Evolutionary conservation across 2,329 filamentous ascomycete species (phyloP).

Genomic region (Fusarium sp.): DNA sequence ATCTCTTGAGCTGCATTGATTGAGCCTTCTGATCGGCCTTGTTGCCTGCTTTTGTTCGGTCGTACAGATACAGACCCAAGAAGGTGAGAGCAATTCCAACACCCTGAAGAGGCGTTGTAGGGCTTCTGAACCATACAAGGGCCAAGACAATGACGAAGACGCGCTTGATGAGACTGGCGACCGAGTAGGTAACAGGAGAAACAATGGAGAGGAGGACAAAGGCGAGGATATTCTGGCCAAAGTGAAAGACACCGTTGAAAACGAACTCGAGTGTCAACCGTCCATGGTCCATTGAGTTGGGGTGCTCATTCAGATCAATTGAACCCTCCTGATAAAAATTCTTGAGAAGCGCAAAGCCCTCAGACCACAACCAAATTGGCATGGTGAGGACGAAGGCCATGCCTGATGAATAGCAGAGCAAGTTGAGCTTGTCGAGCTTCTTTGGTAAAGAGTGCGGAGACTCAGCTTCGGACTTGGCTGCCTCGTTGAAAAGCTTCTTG

Average conservation of each 20-base stretch:
- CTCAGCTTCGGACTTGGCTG: constrained; percentile 84
- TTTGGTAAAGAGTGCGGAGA: constrained; percentile 69
- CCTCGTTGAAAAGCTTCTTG: constrained; percentile 97
- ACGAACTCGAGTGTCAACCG: constrained; percentile 84
- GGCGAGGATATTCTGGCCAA: constrained; percentile 93
- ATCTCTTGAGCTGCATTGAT: constrained; percentile 55
- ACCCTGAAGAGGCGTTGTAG: constrained; percentile 84
- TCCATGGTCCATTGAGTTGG: constrained; percentile 79
- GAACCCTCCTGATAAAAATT: constrained; percentile 87
- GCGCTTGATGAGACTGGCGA: constrained; percentile 94
- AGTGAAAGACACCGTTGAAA: constrained; percentile 97
- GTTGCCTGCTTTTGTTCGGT: constrained; percentile 87
- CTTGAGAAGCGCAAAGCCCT: constrained; percentile 80
- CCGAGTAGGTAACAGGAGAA: constrained; percentile 95
- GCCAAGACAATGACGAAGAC: constrained; percentile 97
- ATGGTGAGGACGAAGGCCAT: constrained; percentile 88
- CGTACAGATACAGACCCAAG: constrained; percentile 92
- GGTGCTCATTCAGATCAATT: constrained; percentile 68
- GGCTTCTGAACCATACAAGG: constrained; percentile 94
- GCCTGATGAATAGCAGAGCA: constrained; percentile 96
- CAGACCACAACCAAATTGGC: constrained; percentile 93
- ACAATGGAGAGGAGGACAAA: constrained; percentile 93
- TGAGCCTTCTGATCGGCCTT: constrained; percentile 87
- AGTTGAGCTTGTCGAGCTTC: constrained; percentile 95
- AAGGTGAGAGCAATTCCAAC: constrained; percentile 91